These are phyloP conservation scores for Aulographum hederae DNA, from an alignment of 2,329 filamentous ascomycete species.

Conservation along the genomic window DNA sequence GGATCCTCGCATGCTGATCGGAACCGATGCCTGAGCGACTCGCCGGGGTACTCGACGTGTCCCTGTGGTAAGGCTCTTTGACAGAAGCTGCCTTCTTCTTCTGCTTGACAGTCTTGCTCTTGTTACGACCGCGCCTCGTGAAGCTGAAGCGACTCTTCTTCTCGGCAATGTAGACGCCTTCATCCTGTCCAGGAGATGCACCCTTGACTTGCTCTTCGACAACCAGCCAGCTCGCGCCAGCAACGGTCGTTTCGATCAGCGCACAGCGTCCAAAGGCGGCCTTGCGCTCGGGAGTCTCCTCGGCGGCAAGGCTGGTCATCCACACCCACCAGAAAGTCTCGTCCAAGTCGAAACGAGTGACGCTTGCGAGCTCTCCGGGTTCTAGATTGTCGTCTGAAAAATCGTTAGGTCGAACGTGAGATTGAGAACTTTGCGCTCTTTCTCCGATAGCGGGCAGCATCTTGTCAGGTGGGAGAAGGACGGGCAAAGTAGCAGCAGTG, in stretches of 20 bases:
- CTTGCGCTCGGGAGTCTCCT: slow-evolving; percentile 73
- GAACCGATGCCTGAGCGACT: slow-evolving; percentile 77
- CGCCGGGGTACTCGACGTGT: slow-evolving; percentile 29
- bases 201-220: slow-evolving; percentile 95
- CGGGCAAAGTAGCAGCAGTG: slow-evolving; percentile 41
- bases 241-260: slow-evolving; percentile 72
- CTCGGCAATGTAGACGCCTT: slow-evolving; percentile 78
- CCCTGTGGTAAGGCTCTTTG: slow-evolving; percentile 33
- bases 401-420: slow-evolving; percentile 43
- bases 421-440: slow-evolving; percentile 72
- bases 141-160: slow-evolving; percentile 92
- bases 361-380: slow-evolving; percentile 86
- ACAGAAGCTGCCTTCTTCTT: slow-evolving; percentile 22
- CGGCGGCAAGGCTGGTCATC: slow-evolving; percentile 88
- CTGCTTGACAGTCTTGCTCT: slow-evolving; percentile 32
- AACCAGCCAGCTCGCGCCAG: slow-evolving; percentile 71
- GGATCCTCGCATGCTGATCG: slow-evolving; percentile 84
- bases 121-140: slow-evolving; percentile 48
- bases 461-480: slow-evolving; percentile 83
- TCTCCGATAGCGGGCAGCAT: slow-evolving; percentile 67
- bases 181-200: slow-evolving; percentile 66
- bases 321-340: slow-evolving; percentile 99
- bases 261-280: slow-evolving; percentile 88
- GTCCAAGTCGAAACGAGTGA: slow-evolving; percentile 69
- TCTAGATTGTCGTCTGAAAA: slow-evolving; percentile 59